Percentiles rank a stretch among this genome's conserved stretches.
phyloP scores from a whole-genome alignment of 2,329 filamentous ascomycete species.

The Paecilomyces sp. region DNA sequence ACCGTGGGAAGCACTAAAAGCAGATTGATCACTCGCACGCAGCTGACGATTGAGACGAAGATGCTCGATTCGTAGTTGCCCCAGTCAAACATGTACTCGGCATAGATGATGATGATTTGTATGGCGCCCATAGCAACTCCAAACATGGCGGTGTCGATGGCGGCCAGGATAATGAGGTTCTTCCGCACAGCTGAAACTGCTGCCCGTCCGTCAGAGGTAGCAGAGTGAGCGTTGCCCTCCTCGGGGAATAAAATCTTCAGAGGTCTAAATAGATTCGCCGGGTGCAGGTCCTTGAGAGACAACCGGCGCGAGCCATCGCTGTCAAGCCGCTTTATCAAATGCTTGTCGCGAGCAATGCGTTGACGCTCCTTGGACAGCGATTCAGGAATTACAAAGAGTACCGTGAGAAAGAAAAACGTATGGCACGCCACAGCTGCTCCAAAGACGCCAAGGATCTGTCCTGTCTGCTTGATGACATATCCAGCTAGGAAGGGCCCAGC shows the following conservation, averaged over 20 bases:
- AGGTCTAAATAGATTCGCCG: constrained; percentile 65
- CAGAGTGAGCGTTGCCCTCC: constrained; percentile 16
- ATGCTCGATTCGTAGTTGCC: constrained; percentile 69
- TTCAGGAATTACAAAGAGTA: constrained; percentile 70
- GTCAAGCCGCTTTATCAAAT: constrained; percentile 37
- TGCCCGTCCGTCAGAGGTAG: constrained; percentile 45
- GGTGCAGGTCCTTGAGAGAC: constrained; percentile 29
- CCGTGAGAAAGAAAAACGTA: constrained; percentile 62
- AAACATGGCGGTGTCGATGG: constrained; percentile 75
- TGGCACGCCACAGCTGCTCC: constrained; percentile 72
- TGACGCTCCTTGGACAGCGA: constrained; percentile 72
- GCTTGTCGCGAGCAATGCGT: constrained; percentile 60
- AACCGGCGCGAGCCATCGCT: constrained; percentile 23
- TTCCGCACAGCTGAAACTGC: constrained; percentile 57
- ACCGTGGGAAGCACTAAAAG: constrained; percentile 68
- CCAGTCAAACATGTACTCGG: constrained; percentile 75
- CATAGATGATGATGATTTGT: constrained; percentile 78
- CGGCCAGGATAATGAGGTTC: constrained; percentile 75
- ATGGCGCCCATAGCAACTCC: constrained; percentile 74
- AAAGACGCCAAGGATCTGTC: constrained; percentile 72
- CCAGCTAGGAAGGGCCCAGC: constrained; percentile 76
- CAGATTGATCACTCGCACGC: constrained; percentile 67
- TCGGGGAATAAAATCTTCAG: constrained; percentile 71
- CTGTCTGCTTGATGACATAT: constrained; percentile 69
- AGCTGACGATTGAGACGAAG: constrained; percentile 75